These are phyloP conservation scores for Paulownia fortunei DNA, from an alignment of 257 asterid species.

Conservation along the genomic window DNA sequence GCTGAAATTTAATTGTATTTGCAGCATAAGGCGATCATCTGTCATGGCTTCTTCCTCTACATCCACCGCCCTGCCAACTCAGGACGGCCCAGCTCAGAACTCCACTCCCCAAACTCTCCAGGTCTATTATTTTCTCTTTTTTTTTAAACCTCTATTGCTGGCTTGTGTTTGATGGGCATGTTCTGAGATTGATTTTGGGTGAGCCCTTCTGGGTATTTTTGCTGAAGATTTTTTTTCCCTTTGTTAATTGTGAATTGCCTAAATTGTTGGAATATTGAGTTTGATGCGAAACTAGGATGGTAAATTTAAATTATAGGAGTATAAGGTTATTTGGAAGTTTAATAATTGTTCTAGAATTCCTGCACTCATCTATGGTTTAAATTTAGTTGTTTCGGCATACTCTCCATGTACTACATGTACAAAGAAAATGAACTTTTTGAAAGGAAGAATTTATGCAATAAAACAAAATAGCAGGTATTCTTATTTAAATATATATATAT, in stretches of 20 bases:
- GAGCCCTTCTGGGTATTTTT: neutral
- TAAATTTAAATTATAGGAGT: neutral
- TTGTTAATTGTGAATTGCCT: neutral
- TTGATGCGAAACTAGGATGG: neutral
- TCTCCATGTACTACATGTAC: too few relatives aligned
- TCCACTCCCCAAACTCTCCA: slow-evolving; percentile 47
- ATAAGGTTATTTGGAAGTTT: too few relatives aligned
- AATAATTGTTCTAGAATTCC: neutral
- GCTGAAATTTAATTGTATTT: slow-evolving; percentile 2
- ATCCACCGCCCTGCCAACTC: slow-evolving; percentile 41
- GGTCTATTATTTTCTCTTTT: slow-evolving; percentile 37
- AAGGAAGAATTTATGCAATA: too few relatives aligned
- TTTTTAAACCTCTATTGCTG: neutral
- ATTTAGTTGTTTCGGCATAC: too few relatives aligned
- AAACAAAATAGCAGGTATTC: too few relatives aligned
- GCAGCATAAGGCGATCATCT: slow-evolving; percentile 25
- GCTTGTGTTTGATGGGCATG: neutral
- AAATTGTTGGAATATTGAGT: neutral
- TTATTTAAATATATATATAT: too few relatives aligned
- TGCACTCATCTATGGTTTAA: too few relatives aligned
- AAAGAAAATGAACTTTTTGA: too few relatives aligned
- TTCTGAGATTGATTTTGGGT: slow-evolving; percentile 22
- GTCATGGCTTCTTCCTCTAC: slow-evolving; percentile 50
- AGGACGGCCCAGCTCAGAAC: slow-evolving; percentile 37
- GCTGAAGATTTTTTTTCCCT: slow-evolving; percentile 12